phyloP scores from a whole-genome alignment of 2,329 filamentous ascomycete species.

The Monosporascus sp. region DNA sequence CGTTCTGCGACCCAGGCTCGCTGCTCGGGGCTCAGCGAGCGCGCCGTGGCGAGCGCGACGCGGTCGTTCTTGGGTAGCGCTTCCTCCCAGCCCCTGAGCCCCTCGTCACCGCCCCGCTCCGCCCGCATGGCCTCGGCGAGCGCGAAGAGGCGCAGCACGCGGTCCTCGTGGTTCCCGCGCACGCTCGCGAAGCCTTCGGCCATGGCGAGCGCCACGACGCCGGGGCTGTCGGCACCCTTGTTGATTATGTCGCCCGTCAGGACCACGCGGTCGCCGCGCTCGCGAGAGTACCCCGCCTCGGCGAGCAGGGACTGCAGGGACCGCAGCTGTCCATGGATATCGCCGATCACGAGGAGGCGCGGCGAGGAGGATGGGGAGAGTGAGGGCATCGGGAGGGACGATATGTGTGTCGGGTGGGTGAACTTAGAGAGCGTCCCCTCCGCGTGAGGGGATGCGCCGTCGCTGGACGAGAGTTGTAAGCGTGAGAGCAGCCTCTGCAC shows the following conservation, averaged over 20 bases:
- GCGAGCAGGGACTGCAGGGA: constrained; percentile 62
- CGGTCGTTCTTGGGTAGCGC: constrained; percentile 29
- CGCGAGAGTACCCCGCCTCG: constrained; percentile 56
- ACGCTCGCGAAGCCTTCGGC: constrained; percentile 72
- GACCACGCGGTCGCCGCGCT: constrained; percentile 65
- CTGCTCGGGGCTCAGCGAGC: constrained; percentile 52
- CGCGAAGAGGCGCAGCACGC: constrained; percentile 48
- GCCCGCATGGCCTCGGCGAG: constrained; percentile 34
- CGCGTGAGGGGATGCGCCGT: neutral
- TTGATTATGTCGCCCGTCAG: constrained; percentile 75
- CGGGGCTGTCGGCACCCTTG: constrained; percentile 79
- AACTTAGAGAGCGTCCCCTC: neutral
- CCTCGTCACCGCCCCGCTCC: constrained; percentile 31
- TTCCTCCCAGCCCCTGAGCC: constrained; percentile 9
- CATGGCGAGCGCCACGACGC: constrained; percentile 72
- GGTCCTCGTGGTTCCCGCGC: constrained; percentile 89
- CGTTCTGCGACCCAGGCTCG: constrained; percentile 63
- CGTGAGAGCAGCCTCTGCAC: neutral
- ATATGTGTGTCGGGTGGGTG: neutral
- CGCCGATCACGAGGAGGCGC: constrained; percentile 76
- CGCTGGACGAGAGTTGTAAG: neutral
- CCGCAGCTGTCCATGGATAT: constrained; percentile 82
- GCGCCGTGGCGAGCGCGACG: constrained; percentile 48
- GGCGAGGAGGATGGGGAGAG: constrained; percentile 27
- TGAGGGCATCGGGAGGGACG: neutral